phyloP scores from a whole-genome alignment of 192 early-diverging fungal species.

The Jimgerdemannia flammicorona region DNA sequence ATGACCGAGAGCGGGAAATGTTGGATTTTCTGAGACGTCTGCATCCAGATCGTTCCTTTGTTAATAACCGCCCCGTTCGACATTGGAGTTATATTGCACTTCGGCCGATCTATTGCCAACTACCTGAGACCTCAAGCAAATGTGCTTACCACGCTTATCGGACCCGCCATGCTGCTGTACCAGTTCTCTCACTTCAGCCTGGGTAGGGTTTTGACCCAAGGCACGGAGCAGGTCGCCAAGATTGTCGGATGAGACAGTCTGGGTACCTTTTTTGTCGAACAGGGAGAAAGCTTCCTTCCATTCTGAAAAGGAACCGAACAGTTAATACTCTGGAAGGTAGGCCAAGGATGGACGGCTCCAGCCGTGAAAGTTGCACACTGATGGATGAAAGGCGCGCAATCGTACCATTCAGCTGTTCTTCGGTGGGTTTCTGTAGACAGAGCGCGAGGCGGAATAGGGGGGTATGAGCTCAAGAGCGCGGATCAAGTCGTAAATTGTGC shows the following conservation, averaged over 20 bases:
- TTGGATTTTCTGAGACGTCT: neutral
- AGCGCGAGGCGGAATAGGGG: no score
- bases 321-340: no score
- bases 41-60: neutral
- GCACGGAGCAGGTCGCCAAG: conserved; percentile 76
- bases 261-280: conserved; percentile 74
- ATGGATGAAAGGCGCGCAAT: no score
- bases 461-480: no score
- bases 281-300: conserved; percentile 80
- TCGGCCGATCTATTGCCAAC: neutral
- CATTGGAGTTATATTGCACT: no score
- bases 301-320: neutral
- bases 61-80: no score
- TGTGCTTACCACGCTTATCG: conserved; percentile 26
- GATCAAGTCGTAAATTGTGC: no score
- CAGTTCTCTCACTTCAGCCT: conserved; percentile 67
- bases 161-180: conserved; percentile 32
- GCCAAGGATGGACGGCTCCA: no score
- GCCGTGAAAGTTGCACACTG: no score
- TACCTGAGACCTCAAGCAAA: neutral
- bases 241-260: conserved; percentile 57
- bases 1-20: no score
- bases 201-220: conserved; percentile 76
- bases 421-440: neutral
- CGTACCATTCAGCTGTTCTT: conserved; percentile 4